A percentile compares a stretch with the other conserved stretches of the same genome.
These are phyloP conservation scores for Metschnikowia orientalis DNA, from an alignment of 805 yeast genomes.

Conservation along the genomic window DNA sequence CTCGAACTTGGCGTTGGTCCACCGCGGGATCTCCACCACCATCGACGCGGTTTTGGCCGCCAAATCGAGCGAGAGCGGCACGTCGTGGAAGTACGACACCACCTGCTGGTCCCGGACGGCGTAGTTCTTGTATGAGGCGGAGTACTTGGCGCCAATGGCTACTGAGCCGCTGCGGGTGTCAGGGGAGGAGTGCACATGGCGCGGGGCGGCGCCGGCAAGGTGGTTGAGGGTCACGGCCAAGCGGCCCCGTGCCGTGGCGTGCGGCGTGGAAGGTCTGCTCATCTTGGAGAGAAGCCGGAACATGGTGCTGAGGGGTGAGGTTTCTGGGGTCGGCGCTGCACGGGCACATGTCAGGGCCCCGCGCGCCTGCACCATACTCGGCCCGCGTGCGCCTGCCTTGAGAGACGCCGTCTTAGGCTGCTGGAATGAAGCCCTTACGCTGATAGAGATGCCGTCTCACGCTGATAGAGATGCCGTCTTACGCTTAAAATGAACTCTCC, in stretches of 20 bases:
- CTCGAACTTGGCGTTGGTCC: conserved; percentile 97
- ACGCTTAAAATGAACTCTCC: too few species aligned
- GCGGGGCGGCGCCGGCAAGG: conserved; percentile 4
- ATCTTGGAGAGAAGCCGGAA: too few species aligned
- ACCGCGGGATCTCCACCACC: conserved; percentile 97
- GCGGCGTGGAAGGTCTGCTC: too few species aligned
- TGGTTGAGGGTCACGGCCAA: conserved; percentile 11
- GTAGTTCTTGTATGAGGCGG: conserved; percentile 42
- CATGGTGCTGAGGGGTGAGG: too few species aligned
- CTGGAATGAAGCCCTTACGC: too few species aligned
- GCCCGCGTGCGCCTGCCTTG: too few species aligned
- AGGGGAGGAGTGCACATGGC: background rate
- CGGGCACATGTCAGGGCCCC: too few species aligned
- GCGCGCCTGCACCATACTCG: too few species aligned
- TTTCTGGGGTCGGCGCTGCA: too few species aligned
- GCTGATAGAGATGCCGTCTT: too few species aligned
- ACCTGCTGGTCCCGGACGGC: conserved; percentile 35
- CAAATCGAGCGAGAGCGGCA: conserved; percentile 52
- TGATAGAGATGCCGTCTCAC: too few species aligned
- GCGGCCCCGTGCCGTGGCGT: conserved; percentile 7
- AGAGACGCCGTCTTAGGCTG: too few species aligned
- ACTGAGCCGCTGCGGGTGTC: conserved; percentile 4
- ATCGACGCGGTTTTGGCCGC: conserved; percentile 46
- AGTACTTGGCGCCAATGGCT: conserved; percentile 30
- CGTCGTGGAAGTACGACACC: conserved; percentile 69